phyloP scores from a whole-genome alignment of 495 filamentous ascomycete genomes.

The Viridothelium virens region DNA sequence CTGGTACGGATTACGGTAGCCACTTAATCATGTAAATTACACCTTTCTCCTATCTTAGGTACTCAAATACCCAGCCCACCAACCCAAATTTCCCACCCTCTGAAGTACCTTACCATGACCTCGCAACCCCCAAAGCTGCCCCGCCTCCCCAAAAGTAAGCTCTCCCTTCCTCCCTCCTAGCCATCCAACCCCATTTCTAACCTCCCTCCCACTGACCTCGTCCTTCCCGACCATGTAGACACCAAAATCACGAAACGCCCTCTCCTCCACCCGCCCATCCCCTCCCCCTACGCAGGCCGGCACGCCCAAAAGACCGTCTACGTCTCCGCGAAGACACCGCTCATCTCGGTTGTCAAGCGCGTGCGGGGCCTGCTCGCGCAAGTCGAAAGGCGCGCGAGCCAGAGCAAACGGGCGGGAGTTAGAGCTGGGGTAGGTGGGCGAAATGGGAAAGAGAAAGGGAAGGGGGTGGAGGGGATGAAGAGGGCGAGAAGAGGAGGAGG shows the following conservation, averaged over 20 bases:
- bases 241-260: constrained; percentile 56
- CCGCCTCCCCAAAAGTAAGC: constrained; percentile 41
- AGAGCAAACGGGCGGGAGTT: constrained; percentile 25
- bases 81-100: too few relatives aligned
- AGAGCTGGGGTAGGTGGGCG: constrained; percentile 37
- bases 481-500: constrained; percentile 19
- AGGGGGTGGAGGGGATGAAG: constrained; percentile 14
- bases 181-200: background rate
- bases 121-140: constrained; percentile 36
- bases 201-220: constrained; percentile 6
- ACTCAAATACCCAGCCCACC: too few relatives aligned
- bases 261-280: constrained; percentile 59
- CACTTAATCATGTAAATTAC: too few relatives aligned
- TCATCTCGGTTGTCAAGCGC: constrained; percentile 76
- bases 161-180: background rate
- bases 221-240: constrained; percentile 28
- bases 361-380: constrained; percentile 62
- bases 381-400: constrained; percentile 52
- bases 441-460: constrained; percentile 36
- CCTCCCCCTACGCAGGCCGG: constrained; percentile 48
- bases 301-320: constrained; percentile 62
- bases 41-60: too few relatives aligned
- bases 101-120: background rate
- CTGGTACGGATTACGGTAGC: too few relatives aligned
- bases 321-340: constrained; percentile 63